Evolutionary conservation across 2,329 filamentous ascomycete genomes (phyloP).

Genomic region (Aspergillus bombycis): DNA sequence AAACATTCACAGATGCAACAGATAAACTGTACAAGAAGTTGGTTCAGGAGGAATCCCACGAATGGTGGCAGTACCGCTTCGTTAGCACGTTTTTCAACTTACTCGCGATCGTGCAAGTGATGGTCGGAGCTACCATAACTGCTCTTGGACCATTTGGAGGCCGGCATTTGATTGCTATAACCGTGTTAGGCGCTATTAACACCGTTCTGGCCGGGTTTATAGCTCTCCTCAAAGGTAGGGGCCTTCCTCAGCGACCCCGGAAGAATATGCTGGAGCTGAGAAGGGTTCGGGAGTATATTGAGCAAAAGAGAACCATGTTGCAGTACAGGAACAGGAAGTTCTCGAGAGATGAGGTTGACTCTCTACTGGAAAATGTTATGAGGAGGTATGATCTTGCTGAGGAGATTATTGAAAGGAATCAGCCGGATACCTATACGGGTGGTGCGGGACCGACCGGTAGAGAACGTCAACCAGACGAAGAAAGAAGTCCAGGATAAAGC

Average conservation of each 20-base stretch:
- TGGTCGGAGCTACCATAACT: neutral
- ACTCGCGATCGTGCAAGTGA: neutral
- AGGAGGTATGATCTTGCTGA: neutral
- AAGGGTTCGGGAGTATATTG: neutral
- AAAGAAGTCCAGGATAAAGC: neutral
- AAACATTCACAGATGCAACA: neutral
- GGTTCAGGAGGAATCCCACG: neutral
- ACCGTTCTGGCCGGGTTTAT: constrained; percentile 8
- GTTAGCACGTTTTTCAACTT: neutral
- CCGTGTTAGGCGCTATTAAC: constrained; percentile 2
- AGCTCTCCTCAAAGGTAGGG: constrained; percentile 8
- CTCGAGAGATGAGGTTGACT: neutral
- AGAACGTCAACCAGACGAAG: neutral
- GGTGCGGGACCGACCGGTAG: neutral
- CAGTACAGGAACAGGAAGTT: neutral
- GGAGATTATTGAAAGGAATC: neutral
- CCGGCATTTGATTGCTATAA: neutral
- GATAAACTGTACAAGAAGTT: neutral
- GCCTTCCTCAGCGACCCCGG: constrained; percentile 6
- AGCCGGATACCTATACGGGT: neutral
- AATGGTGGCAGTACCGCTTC: neutral
- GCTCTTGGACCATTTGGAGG: neutral
- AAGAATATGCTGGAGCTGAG: constrained; percentile 1
- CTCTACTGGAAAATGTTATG: neutral
- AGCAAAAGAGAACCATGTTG: neutral